Evolutionary conservation across 768 basidiomycete genomes (phyloP).

Genomic region (Termitomyces sp.): DNA sequence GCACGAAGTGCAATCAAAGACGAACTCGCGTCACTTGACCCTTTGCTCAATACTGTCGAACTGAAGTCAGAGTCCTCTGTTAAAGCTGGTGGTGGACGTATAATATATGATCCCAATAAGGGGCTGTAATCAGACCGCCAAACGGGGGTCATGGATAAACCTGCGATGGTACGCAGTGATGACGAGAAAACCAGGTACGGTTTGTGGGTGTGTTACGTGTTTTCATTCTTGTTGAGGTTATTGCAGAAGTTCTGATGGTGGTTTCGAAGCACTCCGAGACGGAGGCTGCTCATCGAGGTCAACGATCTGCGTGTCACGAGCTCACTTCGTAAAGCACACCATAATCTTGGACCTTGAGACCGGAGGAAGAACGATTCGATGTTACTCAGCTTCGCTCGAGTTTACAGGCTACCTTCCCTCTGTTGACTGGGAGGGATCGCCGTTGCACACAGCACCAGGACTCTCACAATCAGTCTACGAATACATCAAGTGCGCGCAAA

Average conservation of each 20-base stretch:
- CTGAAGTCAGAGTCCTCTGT: slow-evolving; percentile 2
- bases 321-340: not conserved
- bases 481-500: not conserved
- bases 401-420: not conserved
- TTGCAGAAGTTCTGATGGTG: slow-evolving; percentile 1
- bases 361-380: not conserved
- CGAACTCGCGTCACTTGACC: slow-evolving; percentile 80
- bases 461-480: not conserved
- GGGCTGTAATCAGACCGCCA: slow-evolving; percentile 10
- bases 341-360: not conserved
- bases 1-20: slow-evolving; percentile 81
- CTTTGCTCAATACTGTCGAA: slow-evolving; percentile 48
- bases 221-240: not conserved
- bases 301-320: not conserved
- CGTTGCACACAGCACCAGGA: not conserved
- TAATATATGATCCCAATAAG: slow-evolving; percentile 14
- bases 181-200: slow-evolving; percentile 1
- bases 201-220: not conserved
- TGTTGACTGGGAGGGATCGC: not conserved
- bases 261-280: not conserved
- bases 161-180: not conserved
- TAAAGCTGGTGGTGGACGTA: slow-evolving; percentile 4
- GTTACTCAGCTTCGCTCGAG: not conserved
- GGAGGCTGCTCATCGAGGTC: not conserved
- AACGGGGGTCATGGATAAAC: not conserved